phyloP scores from a whole-genome alignment of 352 stramenopile species.

The Labyrinthula sp. region DNA sequence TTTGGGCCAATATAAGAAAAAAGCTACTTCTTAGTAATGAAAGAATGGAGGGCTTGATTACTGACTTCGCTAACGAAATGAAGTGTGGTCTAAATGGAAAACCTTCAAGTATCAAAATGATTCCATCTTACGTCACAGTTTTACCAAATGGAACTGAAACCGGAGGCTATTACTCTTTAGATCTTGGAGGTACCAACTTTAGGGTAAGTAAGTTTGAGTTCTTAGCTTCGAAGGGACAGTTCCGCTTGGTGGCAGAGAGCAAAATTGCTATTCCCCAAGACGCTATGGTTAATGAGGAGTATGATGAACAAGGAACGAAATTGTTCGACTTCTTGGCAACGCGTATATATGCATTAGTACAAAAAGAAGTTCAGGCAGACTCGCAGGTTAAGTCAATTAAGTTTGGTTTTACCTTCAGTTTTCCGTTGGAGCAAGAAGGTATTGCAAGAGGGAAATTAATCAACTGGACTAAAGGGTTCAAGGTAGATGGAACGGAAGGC shows the following conservation, averaged over 20 bases:
- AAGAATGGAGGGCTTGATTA: constrained; percentile 20
- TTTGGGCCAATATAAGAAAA: too few species aligned
- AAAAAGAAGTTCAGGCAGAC: neutral
- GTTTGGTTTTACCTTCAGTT: constrained; percentile 39
- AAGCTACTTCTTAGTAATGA: constrained; percentile 1
- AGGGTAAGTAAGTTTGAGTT: constrained; percentile 23
- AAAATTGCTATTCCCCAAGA: constrained; percentile 25
- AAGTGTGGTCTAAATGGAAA: constrained; percentile 20
- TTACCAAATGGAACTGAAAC: constrained; percentile 30
- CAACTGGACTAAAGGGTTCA: constrained; percentile 37
- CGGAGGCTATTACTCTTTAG: constrained; percentile 30
- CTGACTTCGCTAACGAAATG: constrained; percentile 29
- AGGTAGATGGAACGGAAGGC: constrained; percentile 29
- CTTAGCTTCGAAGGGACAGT: neutral
- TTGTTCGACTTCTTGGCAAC: constrained; percentile 32
- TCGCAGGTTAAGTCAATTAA: neutral
- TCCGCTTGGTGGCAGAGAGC: constrained; percentile 5
- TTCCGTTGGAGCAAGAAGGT: constrained; percentile 32
- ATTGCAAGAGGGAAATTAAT: constrained; percentile 33
- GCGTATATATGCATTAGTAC: constrained; percentile 16
- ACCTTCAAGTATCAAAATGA: constrained; percentile 29
- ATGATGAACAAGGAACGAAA: too few species aligned
- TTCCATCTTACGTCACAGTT: constrained; percentile 27
- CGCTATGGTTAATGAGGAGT: constrained; percentile 16
- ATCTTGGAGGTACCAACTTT: constrained; percentile 34